Evolutionary conservation across 257 asterid species (phyloP).

Genomic region (Capsicum baccatum): DNA sequence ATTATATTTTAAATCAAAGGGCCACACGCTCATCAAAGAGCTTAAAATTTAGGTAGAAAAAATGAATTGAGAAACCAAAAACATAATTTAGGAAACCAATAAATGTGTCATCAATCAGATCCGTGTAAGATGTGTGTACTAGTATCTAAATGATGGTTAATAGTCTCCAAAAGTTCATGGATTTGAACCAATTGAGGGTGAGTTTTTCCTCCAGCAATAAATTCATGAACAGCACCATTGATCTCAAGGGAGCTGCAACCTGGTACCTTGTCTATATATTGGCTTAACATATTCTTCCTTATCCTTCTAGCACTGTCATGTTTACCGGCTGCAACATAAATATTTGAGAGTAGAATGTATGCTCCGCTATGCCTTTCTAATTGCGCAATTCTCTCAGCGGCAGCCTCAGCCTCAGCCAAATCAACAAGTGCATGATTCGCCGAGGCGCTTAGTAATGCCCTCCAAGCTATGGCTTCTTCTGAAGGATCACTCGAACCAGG

Average conservation of each 20-base stretch:
- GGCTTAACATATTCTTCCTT: slow-evolving; percentile 59
- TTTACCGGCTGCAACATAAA: slow-evolving; percentile 62
- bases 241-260: slow-evolving; percentile 82
- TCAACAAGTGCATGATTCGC: slow-evolving; percentile 50
- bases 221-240: slow-evolving; percentile 61
- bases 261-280: slow-evolving; percentile 67
- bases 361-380: slow-evolving; percentile 74
- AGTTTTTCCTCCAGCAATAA: slow-evolving; percentile 64
- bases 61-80: too few species aligned
- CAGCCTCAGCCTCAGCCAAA: slow-evolving; percentile 64
- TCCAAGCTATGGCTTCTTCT: slow-evolving; percentile 70
- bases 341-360: slow-evolving; percentile 65
- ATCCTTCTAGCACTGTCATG: slow-evolving; percentile 48
- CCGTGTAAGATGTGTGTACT: neutral
- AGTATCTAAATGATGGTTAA: slow-evolving; percentile 43
- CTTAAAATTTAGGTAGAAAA: too few species aligned
- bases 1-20: too few species aligned
- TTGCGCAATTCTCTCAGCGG: slow-evolving; percentile 56
- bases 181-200: slow-evolving; percentile 45
- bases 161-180: slow-evolving; percentile 40
- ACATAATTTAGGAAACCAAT: too few species aligned
- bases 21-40: too few species aligned
- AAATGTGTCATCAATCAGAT: too few species aligned
- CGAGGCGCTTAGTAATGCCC: slow-evolving; percentile 65
- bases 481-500: slow-evolving; percentile 40